Base-by-base conservation (phyloP, 352 stramenopile genomes). In the Peronospora farinosa region DNA sequence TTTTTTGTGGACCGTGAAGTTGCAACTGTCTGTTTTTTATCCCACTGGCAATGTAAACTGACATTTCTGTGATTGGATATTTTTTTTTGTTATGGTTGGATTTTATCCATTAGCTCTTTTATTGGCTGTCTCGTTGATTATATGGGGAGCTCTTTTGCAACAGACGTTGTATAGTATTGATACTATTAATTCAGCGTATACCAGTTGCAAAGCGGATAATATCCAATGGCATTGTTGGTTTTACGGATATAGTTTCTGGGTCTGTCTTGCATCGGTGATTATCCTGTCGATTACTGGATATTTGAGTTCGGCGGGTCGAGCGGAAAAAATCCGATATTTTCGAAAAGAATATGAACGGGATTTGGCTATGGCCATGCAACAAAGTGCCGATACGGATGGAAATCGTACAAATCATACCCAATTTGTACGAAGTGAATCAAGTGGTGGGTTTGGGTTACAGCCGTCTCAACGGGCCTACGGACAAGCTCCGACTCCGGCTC, bases 181-280 rank as follows among this genome's bases (percentile, higher is more conserved):
- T 52, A 79, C 74, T 5, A 76, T 92, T 47, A 86, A 83, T 51
- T 74, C 78, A 11, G 78, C 78, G 6, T 92, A 86, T 55, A 72
- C 73, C 8, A 81, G 64, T 28, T 92, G 81, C 52, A 89, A 90
- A 59, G 63, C 71, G 1, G 65, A 88, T 45, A 60, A 70, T 40
- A 68, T 59, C 28, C 47, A 88, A 31, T 92, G 81, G 81, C 72
- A 72, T 38, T 92, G 81, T 63, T 92, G 81, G 81, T 92, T 92
- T 65, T 92, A 92, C 51, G 81, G 81, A 12, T 88, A 78, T 54
- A 92, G 81, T 56, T 92, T 92, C 44, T 92, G 81, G 81, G 78
- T 86, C 10, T 88, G 78, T 50, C 63, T 92, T n/a, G 78, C 78
- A 3, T 76, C 76, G 8, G 81, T 92, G 13, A 87, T 89, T 57